phyloP scores from a whole-genome alignment of 176 grass and related monocot genomes.

The Eleusine coracana region DNA sequence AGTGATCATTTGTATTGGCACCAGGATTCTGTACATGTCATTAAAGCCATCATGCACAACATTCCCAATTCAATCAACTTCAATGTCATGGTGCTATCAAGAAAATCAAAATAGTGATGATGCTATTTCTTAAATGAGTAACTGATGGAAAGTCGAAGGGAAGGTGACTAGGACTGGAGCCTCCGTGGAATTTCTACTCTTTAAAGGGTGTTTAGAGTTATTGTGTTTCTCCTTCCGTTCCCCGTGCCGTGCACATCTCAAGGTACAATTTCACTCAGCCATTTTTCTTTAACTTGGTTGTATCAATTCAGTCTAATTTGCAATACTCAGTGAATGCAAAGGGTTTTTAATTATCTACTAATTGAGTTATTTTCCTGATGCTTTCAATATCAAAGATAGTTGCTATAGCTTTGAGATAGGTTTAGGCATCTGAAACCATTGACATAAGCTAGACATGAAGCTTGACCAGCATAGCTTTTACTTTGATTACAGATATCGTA shows the following conservation, averaged over 20 bases:
- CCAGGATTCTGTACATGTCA: constrained; percentile 46
- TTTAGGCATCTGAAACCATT: background rate
- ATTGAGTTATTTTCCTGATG: background rate
- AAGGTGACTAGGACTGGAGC: background rate
- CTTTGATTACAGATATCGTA: background rate
- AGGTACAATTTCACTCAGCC: background rate
- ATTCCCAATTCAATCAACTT: constrained; percentile 47
- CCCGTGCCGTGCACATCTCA: background rate
- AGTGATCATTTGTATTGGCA: background rate
- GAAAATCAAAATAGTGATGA: constrained; percentile 6
- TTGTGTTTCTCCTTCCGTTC: background rate
- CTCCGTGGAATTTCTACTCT: background rate
- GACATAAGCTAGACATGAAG: background rate
- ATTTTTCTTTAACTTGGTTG: background rate
- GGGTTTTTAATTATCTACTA: background rate
- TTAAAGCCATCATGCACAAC: constrained; percentile 37
- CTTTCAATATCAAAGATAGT: background rate
- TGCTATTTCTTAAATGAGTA: background rate
- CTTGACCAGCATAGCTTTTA: background rate
- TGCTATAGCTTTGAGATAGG: background rate
- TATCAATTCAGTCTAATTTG: background rate
- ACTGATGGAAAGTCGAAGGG: background rate
- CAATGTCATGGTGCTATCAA: constrained; percentile 45
- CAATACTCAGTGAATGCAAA: constrained; percentile 1
- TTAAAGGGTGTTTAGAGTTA: background rate